Evolutionary conservation across 345 rosid genomes (phyloP), one percentile per base, ranked within the genome.

Genomic region (Euphorbia lathyris): DNA sequence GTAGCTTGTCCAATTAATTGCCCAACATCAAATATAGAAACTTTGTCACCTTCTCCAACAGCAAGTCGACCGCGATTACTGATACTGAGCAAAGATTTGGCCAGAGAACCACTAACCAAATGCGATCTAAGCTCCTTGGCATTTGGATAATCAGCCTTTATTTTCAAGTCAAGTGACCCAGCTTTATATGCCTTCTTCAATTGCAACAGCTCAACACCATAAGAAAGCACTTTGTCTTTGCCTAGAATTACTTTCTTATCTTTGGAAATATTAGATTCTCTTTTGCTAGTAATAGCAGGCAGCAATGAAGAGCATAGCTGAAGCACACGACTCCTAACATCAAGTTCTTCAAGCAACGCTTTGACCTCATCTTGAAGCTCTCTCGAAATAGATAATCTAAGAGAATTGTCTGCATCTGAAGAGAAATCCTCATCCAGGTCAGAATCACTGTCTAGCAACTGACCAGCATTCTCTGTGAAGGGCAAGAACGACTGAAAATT

Each of bases 1-100:
- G 96, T 84, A 76, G 97, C 88, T 80, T 92, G 99, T 74, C 97
- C 94, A 73, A 95, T 88, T 75, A 95, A 80, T 84, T 88, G 96
- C 65, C 92, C 96, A 82, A 80, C 92, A 82, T 95, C 99, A 74
- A 88, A 95, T 74, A 95, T 86, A 77, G 98, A 87, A 76, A 95
- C 99, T 86, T 88, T 95, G 81, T 95, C 99, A 76, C 99, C 99
- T 85, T 95, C 99, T 77, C 99, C 99, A 80, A 95, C 99, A 76
- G 97, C 99, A 74, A 95, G 97, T 80, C 92, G 92, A 71, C 98
- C 99, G 67, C 99, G 91, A 80, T 74, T 80, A 80, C 87, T 88
- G 61, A 92, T 96, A 79, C 97, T 92, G 59, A 95, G 92, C 87
- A 95, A 85, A 48, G 99, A 95, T 82, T 95, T 95, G 75, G 84